phyloP scores from a whole-genome alignment of 1,139 yeast species.

The Saccharomyces hybrid region DNA sequence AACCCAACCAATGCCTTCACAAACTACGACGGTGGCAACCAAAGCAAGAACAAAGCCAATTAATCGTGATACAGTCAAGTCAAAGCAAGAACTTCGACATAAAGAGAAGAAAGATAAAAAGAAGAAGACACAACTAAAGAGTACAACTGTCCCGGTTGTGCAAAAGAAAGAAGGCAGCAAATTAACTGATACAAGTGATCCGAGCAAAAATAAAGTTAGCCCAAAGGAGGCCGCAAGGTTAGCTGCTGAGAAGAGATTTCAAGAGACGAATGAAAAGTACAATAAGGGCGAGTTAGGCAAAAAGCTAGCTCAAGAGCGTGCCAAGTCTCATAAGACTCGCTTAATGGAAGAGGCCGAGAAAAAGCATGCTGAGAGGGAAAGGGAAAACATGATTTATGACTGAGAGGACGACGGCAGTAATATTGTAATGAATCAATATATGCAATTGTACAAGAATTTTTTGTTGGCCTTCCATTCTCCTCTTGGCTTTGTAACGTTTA shows the following conservation, averaged over 20 bases:
- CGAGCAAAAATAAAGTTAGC: conserved; percentile 10
- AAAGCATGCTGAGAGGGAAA: conserved; percentile 8
- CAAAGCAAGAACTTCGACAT: conserved; percentile 1
- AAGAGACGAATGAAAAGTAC: conserved; percentile 19
- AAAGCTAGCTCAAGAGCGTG: conserved; percentile 26
- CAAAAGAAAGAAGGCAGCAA: background rate
- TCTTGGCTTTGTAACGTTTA: background rate
- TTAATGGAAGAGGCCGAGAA: conserved; percentile 16
- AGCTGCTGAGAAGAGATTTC: conserved; percentile 29
- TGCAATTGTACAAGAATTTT: background rate
- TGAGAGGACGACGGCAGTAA: background rate
- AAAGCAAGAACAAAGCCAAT: background rate
- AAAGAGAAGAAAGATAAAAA: conserved; percentile 11
- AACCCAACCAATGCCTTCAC: conserved; percentile 4
- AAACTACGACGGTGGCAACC: conserved; percentile 1
- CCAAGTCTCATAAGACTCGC: conserved; percentile 18
- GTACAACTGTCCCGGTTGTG: conserved; percentile 5
- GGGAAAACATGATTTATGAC: background rate
- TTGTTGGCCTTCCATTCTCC: background rate
- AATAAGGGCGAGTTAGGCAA: conserved; percentile 25
- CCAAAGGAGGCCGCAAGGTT: conserved; percentile 29
- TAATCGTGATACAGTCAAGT: conserved; percentile 1
- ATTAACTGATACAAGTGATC: background rate
- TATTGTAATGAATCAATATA: background rate
- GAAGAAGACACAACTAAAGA: conserved; percentile 4